Base-by-base conservation (phyloP, 352 stramenopile species). In the Pythium chondricola region DNA sequence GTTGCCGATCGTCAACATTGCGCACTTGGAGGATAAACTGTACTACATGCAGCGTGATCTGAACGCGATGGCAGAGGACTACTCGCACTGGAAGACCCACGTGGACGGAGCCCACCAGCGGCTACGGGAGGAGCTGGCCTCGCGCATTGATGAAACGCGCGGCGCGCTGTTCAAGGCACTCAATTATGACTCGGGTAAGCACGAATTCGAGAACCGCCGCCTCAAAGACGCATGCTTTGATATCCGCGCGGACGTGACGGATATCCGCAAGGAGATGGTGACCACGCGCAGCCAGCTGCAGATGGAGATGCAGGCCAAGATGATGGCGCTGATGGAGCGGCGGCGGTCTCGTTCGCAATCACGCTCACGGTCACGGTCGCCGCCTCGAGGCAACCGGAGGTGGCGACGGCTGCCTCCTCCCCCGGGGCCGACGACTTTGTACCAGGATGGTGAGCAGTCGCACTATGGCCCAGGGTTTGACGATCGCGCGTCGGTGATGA, bases 161-260 rank as follows among this genome's bases (percentile, higher is more conserved):
- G 57, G 53, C 3, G 56, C 79, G 39, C 2, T 85, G 35, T 82
- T 82, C 54, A 52, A 58, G 26, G 56, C 67, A 5, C 46, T 85
- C 2, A 38, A 53, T 16, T 62, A 67, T 30, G 69, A 85, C 45
- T 72, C 71, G 10, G 45, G 43, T 17, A 53, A 59, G 37, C 71
- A 85, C 52, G 48, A 53, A 13, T 57, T 49, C 10, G 69, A 79
- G 37, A 83, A 80, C 43, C 60, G 47, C n/a, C 66, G 67, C 8
- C 36, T 79, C 22, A 74, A 73, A n/a, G 72, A 81, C 22, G 58
- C 65, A 4, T 21, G 70, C 2, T 81, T 77, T 49, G 67, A 82
- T 20, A 14, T 73, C 20, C 64, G 76, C 33, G 63, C 48, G 3
- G 56, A 69, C 7, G 24, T 77, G 6, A 58, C 57, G 3, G 59